These are phyloP conservation scores for Penicillium sp. DNA, from an alignment of 2,329 filamentous ascomycete species.

Conservation along the genomic window DNA sequence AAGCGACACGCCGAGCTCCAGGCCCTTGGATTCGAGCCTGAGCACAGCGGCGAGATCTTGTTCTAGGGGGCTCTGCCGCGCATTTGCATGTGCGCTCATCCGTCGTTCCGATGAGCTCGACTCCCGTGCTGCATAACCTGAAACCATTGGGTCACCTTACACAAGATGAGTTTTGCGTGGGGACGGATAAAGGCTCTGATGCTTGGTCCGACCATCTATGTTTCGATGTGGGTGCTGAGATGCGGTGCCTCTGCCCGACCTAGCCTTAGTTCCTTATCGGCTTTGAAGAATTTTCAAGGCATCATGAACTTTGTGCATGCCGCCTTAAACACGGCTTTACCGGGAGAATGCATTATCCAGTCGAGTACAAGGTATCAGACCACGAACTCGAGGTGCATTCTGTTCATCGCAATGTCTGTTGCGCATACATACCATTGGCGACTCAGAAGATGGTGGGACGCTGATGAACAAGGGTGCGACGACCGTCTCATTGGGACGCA, in stretches of 20 bases:
- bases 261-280: not conserved
- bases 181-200: not conserved
- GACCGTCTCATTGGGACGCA: not conserved
- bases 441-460: constrained; percentile 4
- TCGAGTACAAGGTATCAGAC: not conserved
- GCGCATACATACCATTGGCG: not conserved
- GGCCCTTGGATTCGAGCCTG: constrained; percentile 83
- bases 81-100: constrained; percentile 9
- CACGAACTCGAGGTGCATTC: not conserved
- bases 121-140: not conserved
- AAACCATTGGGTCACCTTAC: not conserved
- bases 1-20: constrained; percentile 70
- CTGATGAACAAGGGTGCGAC: not conserved
- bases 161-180: not conserved
- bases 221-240: not conserved
- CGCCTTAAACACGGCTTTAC: not conserved
- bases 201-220: not conserved
- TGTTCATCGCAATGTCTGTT: not conserved
- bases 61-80: constrained; percentile 50
- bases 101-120: not conserved
- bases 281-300: constrained; percentile 3
- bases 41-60: constrained; percentile 75
- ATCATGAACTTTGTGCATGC: not conserved
- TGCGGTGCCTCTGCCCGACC: not conserved
- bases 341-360: not conserved